Evolutionary conservation across 305 asterid species (phyloP).

Genomic region (Plantago lanceolata): DNA sequence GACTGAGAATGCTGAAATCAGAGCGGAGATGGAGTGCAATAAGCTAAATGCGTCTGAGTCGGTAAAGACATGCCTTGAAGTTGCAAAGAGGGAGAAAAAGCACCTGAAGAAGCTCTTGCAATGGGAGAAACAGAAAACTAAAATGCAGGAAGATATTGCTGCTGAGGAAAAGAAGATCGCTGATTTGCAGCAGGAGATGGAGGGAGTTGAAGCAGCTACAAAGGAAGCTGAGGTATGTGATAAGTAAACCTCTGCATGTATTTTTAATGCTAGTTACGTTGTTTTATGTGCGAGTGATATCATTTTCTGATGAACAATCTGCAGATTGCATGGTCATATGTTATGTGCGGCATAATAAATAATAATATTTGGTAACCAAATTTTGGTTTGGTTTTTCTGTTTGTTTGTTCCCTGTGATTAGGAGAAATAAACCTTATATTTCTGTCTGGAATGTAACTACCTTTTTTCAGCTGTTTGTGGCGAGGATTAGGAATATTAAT

Average conservation of each 20-base stretch:
- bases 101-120: conserved; percentile 38
- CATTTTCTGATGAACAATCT: not conserved
- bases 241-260: not conserved
- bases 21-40: conserved; percentile 83
- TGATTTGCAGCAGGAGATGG: conserved; percentile 38
- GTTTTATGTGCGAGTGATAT: not conserved
- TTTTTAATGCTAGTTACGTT: not conserved
- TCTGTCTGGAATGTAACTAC: too few species aligned
- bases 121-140: conserved; percentile 51
- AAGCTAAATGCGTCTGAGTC: conserved; percentile 84
- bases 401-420: too few species aligned
- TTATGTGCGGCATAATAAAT: too few species aligned
- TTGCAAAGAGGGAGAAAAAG: conserved; percentile 64
- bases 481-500: too few species aligned
- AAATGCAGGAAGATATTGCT: conserved; percentile 48
- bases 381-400: too few species aligned
- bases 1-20: conserved; percentile 74
- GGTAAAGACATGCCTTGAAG: conserved; percentile 52
- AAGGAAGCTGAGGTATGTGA: conserved; percentile 46
- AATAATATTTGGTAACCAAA: too few species aligned
- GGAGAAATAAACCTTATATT: too few species aligned
- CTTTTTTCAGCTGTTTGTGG: too few species aligned
- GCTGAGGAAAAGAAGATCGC: conserved; percentile 36
- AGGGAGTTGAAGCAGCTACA: conserved; percentile 33
- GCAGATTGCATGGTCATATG: too few species aligned